These are phyloP conservation scores for Lagenidium sp. DNA, from an alignment of 352 stramenopile species.

Conservation along the genomic window DNA sequence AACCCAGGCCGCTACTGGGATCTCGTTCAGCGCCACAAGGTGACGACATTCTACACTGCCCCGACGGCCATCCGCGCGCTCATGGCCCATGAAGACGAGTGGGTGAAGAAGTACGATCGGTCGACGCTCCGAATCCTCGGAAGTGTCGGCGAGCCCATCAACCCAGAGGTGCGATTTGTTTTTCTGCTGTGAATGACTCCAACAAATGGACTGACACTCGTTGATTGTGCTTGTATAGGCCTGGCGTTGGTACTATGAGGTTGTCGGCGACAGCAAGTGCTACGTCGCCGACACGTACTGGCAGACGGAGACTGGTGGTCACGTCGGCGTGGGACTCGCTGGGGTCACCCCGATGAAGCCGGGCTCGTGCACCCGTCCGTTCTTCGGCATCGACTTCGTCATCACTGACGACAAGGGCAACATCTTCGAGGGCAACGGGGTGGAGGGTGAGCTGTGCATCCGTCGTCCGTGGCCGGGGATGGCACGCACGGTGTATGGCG, in stretches of 20 bases:
- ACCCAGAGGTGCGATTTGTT: conserved; percentile 70
- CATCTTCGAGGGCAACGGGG: conserved; percentile 74
- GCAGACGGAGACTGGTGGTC: conserved; percentile 94
- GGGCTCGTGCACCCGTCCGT: conserved; percentile 89
- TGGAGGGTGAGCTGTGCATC: conserved; percentile 95
- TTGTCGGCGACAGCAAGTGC: conserved; percentile 79
- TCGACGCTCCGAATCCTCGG: conserved; percentile 92
- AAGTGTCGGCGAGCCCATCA: conserved; percentile 98
- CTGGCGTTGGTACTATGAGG: conserved; percentile 94
- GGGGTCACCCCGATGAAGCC: conserved; percentile 83
- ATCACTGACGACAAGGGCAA: conserved; percentile 81
- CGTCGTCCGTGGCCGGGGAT: conserved; percentile 94
- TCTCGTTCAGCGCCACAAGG: conserved; percentile 94
- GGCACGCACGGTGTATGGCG: conserved; percentile 91
- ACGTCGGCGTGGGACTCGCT: conserved; percentile 89
- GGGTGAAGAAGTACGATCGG: conserved; percentile 92
- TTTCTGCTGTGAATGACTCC: background rate
- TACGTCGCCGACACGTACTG: conserved; percentile 95
- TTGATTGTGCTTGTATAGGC: conserved; percentile 4
- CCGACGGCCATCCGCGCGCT: conserved; percentile 96
- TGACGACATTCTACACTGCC: conserved; percentile 94
- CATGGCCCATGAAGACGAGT: conserved; percentile 93
- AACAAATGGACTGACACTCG: too few species aligned
- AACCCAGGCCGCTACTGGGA: conserved; percentile 95
- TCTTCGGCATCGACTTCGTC: conserved; percentile 90